Evolutionary conservation across 768 basidiomycete species (phyloP).

Genomic region (Tylopilus rubrobrunneus): DNA sequence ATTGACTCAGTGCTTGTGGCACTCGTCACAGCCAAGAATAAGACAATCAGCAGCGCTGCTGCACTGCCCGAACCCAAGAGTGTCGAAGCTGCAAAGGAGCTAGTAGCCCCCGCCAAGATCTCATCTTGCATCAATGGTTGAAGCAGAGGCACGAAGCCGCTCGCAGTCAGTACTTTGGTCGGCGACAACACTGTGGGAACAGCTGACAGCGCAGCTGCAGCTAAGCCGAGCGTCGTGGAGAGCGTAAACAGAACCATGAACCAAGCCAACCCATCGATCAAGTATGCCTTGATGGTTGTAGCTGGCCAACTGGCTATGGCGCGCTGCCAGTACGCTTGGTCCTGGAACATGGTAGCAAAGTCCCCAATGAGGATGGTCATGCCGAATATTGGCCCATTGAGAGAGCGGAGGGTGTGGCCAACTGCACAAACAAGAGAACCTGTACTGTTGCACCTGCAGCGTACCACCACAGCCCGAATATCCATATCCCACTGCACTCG

Average conservation of each 20-base stretch:
- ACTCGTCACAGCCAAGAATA: conserved; percentile 85
- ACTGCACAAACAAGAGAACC: conserved; percentile 85
- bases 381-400: conserved; percentile 75
- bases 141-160: conserved; percentile 41
- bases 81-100: conserved; percentile 81
- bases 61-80: conserved; percentile 81
- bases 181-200: conserved; percentile 29
- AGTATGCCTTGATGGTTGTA: conserved; percentile 83
- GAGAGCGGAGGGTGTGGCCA: conserved; percentile 81
- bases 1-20: conserved; percentile 90
- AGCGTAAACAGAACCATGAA: conserved; percentile 86
- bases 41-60: conserved; percentile 68
- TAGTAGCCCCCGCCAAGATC: conserved; percentile 85
- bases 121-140: conserved; percentile 49
- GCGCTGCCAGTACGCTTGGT: conserved; percentile 87
- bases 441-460: conserved; percentile 85
- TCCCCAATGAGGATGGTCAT: conserved; percentile 88
- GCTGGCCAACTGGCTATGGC: conserved; percentile 85
- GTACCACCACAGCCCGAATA: conserved; percentile 89
- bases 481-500: conserved; percentile 80
- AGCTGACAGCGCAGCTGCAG: conserved; percentile 75
- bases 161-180: conserved; percentile 43
- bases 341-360: conserved; percentile 62
- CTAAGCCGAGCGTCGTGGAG: conserved; percentile 82
- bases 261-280: conserved; percentile 89